Percentiles rank a stretch among this genome's conserved stretches.
phyloP scores from a whole-genome alignment of 139 green algal genomes.

The Zygnema cylindricum region DNA sequence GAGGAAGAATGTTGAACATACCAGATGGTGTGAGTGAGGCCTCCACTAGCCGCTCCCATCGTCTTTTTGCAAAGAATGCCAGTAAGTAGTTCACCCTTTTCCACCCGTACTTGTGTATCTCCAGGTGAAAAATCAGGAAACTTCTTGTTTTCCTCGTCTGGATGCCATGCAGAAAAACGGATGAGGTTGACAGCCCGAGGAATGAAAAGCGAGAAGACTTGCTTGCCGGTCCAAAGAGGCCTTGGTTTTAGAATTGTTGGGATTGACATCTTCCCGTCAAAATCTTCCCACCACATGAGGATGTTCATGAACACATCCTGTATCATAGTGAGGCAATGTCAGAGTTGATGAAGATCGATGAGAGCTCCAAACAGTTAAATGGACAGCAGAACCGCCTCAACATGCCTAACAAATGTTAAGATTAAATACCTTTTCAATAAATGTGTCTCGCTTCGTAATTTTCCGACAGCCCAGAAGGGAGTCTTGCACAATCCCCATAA shows the following conservation, averaged over 20 bases:
- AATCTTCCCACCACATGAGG: conserved; percentile 93
- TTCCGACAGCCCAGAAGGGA: conserved; percentile 89
- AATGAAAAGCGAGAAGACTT: conserved; percentile 80
- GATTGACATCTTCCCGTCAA: conserved; percentile 90
- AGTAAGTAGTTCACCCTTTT: conserved; percentile 82
- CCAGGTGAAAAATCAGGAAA: conserved; percentile 77
- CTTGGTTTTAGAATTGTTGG: conserved; percentile 92
- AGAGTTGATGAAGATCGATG: no score
- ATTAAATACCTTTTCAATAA: conserved; percentile 90
- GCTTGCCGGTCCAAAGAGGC: conserved; percentile 97
- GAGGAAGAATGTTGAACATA: conserved; percentile 56
- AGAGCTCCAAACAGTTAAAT: no score
- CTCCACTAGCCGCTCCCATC: conserved; percentile 81
- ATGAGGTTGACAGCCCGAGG: conserved; percentile 82
- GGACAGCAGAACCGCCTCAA: no score
- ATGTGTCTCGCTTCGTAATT: conserved; percentile 97
- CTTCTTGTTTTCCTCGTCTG: conserved; percentile 77
- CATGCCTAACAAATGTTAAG: no score
- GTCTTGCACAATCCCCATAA: conserved; percentile 99
- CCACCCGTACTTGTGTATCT: conserved; percentile 88
- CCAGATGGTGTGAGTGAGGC: conserved; percentile 94
- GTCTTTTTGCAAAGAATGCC: conserved; percentile 97
- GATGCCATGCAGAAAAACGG: conserved; percentile 83
- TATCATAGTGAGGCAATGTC: no score
- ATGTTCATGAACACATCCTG: conserved; percentile 96